Evolutionary conservation across 768 basidiomycete species (phyloP), one percentile per base, ranked within the genome.

Genomic region (Naematelia encephala): DNA sequence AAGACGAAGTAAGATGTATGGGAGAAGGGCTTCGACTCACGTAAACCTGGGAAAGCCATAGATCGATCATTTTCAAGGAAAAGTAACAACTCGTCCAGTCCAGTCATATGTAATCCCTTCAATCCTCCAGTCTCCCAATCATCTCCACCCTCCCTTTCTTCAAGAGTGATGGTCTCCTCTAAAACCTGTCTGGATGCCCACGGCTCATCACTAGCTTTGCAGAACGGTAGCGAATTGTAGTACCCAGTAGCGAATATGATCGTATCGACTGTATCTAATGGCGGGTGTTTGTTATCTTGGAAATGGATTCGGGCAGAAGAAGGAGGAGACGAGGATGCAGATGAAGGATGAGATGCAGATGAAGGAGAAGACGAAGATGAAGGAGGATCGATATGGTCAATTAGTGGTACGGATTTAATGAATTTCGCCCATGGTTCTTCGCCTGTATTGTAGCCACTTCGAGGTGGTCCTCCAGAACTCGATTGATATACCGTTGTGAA

Each of bases 201-300:
- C 1, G 79, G 79, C 4, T 11, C 50, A 47, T 77, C 74, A 14
- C 48, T 19, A 0, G 49, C 44, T 43, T 64, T 67, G 42, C 64
- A 64, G 57, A 79, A 79, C 0, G 78, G 78, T 39, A 75, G 73
- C 22, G 66, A 59, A 61, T 71, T 78, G 51, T 68, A 64, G 56
- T 79, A 80, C 3, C 79, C 79, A 0, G 79, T 80, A 2, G 78
- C 79, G 62, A 72, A 80, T 27, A 79, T 75, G 59, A 79, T 73
- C 1, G 63, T 56, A 25, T 79, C 75, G 21, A 79, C 43, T 5
- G 5, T n/a, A 5, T 28, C 43, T 56, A 21, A 11, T 8, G 43
- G 54, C 5, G 47, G 45, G 1, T 59, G 58, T 2, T 68, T 70
- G 27, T 75, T 64, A 21, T 14, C 23, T 16, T 68, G 62, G 48